A percentile compares a stretch with the other conserved stretches of the same genome.
phyloP scores from a whole-genome alignment of 768 basidiomycete genomes.

The Suillus subalutaceus region DNA sequence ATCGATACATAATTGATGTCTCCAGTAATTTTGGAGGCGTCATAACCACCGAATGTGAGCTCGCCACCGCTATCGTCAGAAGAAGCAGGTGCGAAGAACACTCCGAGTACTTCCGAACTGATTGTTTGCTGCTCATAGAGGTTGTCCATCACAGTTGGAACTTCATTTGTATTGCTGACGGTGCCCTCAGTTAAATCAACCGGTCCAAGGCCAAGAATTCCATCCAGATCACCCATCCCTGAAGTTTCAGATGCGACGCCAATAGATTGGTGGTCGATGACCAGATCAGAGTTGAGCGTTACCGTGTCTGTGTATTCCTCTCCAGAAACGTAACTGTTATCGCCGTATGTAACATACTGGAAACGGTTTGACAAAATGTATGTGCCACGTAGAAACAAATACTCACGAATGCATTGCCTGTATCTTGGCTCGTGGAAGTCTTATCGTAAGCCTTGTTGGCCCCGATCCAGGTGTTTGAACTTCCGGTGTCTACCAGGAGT shows the following conservation, averaged over 20 bases:
- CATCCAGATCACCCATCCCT: neutral
- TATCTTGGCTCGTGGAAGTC: slow-evolving; percentile 5
- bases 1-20: slow-evolving; percentile 25
- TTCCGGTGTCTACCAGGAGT: slow-evolving; percentile 23
- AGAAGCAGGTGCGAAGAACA: too few species aligned
- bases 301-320: slow-evolving; percentile 21
- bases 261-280: slow-evolving; percentile 32
- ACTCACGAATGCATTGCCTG: slow-evolving; percentile 13
- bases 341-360: slow-evolving; percentile 20
- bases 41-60: slow-evolving; percentile 33
- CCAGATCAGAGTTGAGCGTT: slow-evolving; percentile 14
- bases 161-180: slow-evolving; percentile 14
- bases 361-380: neutral
- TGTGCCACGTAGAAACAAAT: neutral
- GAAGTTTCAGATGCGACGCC: slow-evolving; percentile 30
- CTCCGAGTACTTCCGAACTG: neutral
- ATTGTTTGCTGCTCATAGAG: slow-evolving; percentile 34
- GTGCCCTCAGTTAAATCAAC: slow-evolving; percentile 32
- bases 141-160: slow-evolving; percentile 40
- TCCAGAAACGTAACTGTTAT: slow-evolving; percentile 11
- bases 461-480: slow-evolving; percentile 26
- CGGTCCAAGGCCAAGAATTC: slow-evolving; percentile 32
- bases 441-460: slow-evolving; percentile 12
- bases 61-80: slow-evolving; percentile 13
- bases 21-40: slow-evolving; percentile 17